phyloP scores from a whole-genome alignment of 495 filamentous ascomycete genomes.

The Trichocladium antarcticum region DNA sequence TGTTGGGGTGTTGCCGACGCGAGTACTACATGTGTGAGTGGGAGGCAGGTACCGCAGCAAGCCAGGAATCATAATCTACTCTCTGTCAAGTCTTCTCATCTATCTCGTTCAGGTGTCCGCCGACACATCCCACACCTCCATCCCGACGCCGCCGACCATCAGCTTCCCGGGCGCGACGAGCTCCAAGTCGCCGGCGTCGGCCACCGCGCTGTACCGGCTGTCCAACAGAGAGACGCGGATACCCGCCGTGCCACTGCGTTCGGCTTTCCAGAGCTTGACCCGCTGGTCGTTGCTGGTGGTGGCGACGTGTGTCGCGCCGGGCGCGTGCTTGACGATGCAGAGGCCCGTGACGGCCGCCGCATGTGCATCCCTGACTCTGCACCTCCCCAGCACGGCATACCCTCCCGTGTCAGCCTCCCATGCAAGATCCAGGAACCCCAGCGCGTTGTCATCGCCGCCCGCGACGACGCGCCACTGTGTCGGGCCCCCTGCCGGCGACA shows the following conservation, averaged over 20 bases:
- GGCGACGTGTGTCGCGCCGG: constrained; percentile 30
- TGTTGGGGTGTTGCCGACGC: neutral
- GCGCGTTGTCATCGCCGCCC: constrained; percentile 74
- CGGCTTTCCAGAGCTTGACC: constrained; percentile 58
- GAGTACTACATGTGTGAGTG: too few relatives aligned
- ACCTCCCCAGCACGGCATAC: constrained; percentile 28
- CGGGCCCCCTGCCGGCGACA: constrained; percentile 10
- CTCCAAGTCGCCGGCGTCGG: constrained; percentile 40
- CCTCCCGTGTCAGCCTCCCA: neutral
- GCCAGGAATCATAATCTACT: too few relatives aligned
- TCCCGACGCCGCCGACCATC: constrained; percentile 18
- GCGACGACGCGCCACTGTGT: constrained; percentile 47
- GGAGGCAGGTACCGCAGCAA: too few relatives aligned
- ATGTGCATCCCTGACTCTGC: constrained; percentile 62
- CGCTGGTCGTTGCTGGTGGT: constrained; percentile 73
- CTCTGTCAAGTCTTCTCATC: too few relatives aligned
- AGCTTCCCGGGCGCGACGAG: constrained; percentile 18
- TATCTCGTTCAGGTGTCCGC: too few relatives aligned
- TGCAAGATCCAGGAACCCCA: constrained; percentile 46
- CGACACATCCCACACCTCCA: constrained; percentile 20
- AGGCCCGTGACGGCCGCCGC: constrained; percentile 67
- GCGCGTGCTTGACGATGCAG: constrained; percentile 25
- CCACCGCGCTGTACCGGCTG: constrained; percentile 51
- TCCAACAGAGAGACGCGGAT: constrained; percentile 35
- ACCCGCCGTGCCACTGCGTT: constrained; percentile 2